Conservation (phyloP, 2,329 filamentous ascomycete genomes). For the Gnomoniopsis sp. region DNA sequence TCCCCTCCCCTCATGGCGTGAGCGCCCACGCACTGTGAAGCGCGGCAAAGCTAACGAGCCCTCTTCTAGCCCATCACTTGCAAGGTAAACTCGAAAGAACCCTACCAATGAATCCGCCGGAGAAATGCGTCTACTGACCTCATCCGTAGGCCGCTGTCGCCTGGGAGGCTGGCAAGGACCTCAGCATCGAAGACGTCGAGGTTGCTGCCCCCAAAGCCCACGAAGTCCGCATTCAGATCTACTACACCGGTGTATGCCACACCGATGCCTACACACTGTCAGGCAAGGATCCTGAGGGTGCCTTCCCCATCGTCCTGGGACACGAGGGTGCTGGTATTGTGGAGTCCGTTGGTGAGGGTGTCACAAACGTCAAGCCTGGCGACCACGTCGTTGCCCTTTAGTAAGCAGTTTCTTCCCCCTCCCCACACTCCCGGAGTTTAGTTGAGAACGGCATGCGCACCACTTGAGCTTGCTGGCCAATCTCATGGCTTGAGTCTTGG, state of each 20-base stretch:
- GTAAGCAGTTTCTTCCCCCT: constrained; percentile 43
- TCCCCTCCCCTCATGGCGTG: too few species aligned
- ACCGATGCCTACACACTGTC: constrained; percentile 93
- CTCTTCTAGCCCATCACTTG: constrained; percentile 13
- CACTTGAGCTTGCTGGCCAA: not conserved
- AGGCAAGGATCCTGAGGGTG: constrained; percentile 95
- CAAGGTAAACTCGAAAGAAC: constrained; percentile 10
- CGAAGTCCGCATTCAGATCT: constrained; percentile 95
- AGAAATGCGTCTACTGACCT: not conserved
- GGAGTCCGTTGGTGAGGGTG: constrained; percentile 90
- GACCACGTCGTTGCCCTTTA: constrained; percentile 90
- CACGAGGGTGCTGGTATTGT: constrained; percentile 91
- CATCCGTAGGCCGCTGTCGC: constrained; percentile 79
- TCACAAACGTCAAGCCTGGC: constrained; percentile 89
- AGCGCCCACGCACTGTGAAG: too few species aligned
- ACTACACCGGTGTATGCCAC: constrained; percentile 98
- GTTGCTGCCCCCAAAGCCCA: constrained; percentile 83
- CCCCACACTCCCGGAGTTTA: too few species aligned
- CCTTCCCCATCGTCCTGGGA: constrained; percentile 83
- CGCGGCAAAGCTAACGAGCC: constrained; percentile 3
- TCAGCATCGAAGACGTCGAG: constrained; percentile 88
- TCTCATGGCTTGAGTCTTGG: not conserved
- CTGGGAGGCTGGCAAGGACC: constrained; percentile 91
- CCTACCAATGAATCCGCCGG: not conserved
- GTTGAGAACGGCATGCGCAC: not conserved